These are phyloP conservation scores for Boletus sensibilis DNA, from an alignment of 768 basidiomycete species.

Conservation along the genomic window DNA sequence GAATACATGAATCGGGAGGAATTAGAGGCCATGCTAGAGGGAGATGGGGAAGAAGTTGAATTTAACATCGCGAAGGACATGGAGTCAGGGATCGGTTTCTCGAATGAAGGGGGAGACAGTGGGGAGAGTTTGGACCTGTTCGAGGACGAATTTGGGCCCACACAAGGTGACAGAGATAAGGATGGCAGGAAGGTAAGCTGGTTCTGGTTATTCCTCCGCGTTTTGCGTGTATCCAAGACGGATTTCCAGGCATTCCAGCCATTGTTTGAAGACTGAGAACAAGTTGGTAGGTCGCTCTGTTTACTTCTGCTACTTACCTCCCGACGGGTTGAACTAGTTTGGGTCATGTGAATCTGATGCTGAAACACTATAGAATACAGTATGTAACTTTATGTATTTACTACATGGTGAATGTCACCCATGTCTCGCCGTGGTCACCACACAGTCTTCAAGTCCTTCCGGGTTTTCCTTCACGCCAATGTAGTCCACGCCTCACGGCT, in stretches of 20 bases:
- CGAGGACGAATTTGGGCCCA: slow-evolving; percentile 35
- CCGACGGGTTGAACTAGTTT: neutral
- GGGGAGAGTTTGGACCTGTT: slow-evolving; percentile 31
- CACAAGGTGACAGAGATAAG: slow-evolving; percentile 26
- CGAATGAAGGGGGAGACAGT: slow-evolving; percentile 8
- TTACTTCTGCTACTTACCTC: neutral
- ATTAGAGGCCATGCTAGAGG: slow-evolving; percentile 45
- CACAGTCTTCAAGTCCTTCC: slow-evolving; percentile 14
- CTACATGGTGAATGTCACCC: neutral
- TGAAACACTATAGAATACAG: neutral
- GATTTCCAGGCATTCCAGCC: slow-evolving; percentile 30
- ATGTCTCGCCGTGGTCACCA: slow-evolving; percentile 21
- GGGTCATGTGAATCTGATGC: neutral
- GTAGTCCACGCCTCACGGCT: slow-evolving; percentile 1
- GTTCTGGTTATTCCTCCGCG: neutral
- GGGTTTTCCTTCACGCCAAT: slow-evolving; percentile 3
- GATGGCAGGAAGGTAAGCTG: slow-evolving; percentile 27
- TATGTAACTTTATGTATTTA: neutral
- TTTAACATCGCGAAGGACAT: slow-evolving; percentile 16
- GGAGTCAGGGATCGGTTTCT: neutral
- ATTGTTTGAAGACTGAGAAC: slow-evolving; percentile 32
- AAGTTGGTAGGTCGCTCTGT: neutral
- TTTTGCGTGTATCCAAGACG: neutral
- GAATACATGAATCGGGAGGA: slow-evolving; percentile 66
- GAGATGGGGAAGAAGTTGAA: slow-evolving; percentile 35